Evolutionary conservation across 805 yeast genomes (phyloP).

Genomic region (Alloascoidea hylecoeti): DNA sequence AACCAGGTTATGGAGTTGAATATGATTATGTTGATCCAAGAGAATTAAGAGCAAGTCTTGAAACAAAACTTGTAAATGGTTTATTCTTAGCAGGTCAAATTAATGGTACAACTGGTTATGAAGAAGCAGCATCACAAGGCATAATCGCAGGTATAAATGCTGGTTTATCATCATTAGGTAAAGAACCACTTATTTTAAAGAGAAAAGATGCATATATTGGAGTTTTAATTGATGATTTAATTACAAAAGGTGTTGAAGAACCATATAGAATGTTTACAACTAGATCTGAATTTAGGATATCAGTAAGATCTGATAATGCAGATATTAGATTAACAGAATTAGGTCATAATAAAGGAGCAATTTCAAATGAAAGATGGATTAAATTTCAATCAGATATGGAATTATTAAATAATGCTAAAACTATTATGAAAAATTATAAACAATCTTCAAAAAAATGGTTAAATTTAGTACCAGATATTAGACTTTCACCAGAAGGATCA

Average conservation of each 20-base stretch:
- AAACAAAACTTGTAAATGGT: constrained; percentile 69
- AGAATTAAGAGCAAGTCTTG: constrained; percentile 63
- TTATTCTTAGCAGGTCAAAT: constrained; percentile 91
- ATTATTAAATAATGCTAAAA: constrained; percentile 27
- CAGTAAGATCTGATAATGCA: constrained; percentile 90
- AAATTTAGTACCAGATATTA: constrained; percentile 24
- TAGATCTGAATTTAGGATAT: constrained; percentile 83
- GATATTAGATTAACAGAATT: constrained; percentile 65
- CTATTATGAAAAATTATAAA: constrained; percentile 27
- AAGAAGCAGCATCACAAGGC: constrained; percentile 98
- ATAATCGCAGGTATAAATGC: constrained; percentile 93
- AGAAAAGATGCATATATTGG: constrained; percentile 87
- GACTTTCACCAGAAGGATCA: constrained; percentile 38
- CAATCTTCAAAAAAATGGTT: constrained; percentile 55
- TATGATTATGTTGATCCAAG: constrained; percentile 94
- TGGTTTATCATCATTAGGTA: constrained; percentile 35
- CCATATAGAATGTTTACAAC: constrained; percentile 98
- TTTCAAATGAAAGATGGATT: constrained; percentile 42
- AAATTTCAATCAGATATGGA: constrained; percentile 28
- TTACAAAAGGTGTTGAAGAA: constrained; percentile 91
- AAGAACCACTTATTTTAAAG: constrained; percentile 35
- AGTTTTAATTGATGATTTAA: constrained; percentile 83
- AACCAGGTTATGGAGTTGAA: constrained; percentile 98
- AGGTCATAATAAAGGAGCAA: constrained; percentile 57
- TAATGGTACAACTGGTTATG: constrained; percentile 97